Percentiles rank a stretch among this genome's conserved stretches.
Evolutionary conservation across 2,329 filamentous ascomycete species (phyloP).

Genomic region (Celoporthe dispersa): DNA sequence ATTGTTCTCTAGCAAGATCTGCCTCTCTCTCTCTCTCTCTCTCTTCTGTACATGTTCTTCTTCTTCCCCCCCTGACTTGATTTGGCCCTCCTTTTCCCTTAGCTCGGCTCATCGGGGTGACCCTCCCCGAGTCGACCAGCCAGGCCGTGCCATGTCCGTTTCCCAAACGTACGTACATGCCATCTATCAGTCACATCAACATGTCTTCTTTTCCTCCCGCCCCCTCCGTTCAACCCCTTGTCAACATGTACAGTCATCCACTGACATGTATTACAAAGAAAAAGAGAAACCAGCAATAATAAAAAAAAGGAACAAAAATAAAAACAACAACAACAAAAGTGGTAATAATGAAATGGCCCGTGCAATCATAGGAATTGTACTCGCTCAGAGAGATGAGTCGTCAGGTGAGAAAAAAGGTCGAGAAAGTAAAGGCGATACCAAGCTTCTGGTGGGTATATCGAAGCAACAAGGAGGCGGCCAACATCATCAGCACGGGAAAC

Average conservation of each 20-base stretch:
- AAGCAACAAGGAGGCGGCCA: slow-evolving; percentile 9
- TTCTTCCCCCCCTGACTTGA: background rate
- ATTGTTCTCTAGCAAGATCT: slow-evolving; percentile 10
- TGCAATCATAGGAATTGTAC: slow-evolving; percentile 11
- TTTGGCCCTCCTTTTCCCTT: background rate
- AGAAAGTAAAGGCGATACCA: slow-evolving; percentile 5
- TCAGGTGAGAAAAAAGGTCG: background rate
- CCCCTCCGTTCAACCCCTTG: background rate
- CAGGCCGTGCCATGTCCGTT: background rate
- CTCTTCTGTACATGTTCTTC: background rate
- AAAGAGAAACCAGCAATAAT: background rate
- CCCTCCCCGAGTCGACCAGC: background rate
- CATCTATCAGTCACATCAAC: slow-evolving; percentile 22
- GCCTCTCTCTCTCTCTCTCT: background rate
- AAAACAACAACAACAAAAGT: background rate
- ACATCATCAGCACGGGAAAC: background rate
- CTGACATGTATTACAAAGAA: slow-evolving; percentile 23
- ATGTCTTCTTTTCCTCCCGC: background rate
- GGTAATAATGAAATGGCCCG: background rate
- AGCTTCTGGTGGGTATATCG: slow-evolving; percentile 9
- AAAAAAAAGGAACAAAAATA: slow-evolving; percentile 8
- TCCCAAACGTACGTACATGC: slow-evolving; percentile 18
- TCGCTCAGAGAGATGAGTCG: background rate
- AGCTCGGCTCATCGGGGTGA: background rate
- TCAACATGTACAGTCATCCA: slow-evolving; percentile 27